phyloP scores from a whole-genome alignment of 176 grass and related monocot genomes.

The Hyparrhenia diplandra region DNA sequence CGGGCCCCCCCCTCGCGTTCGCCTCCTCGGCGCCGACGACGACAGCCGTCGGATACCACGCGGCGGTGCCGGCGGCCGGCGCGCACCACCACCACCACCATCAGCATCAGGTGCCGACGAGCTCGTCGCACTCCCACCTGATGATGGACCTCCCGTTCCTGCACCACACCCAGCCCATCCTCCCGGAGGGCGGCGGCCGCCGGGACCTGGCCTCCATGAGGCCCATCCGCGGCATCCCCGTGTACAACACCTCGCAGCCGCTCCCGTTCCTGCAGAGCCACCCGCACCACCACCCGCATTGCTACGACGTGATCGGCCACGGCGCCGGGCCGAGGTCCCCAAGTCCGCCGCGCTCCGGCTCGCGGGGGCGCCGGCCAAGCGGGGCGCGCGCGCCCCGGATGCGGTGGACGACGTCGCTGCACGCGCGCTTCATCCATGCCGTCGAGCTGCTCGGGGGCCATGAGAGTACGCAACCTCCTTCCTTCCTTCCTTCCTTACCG shows the following conservation, averaged over 20 bases:
- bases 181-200: too few species aligned
- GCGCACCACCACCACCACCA: conserved; percentile 12
- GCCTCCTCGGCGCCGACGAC: too few species aligned
- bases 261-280: too few species aligned
- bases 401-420: conserved; percentile 92
- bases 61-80: neutral
- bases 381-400: conserved; percentile 51
- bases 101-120: neutral
- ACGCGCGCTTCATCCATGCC: conserved; percentile 86
- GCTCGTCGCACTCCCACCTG: neutral
- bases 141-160: conserved; percentile 32
- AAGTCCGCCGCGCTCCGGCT: conserved; percentile 49
- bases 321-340: conserved; percentile 32
- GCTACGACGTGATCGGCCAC: conserved; percentile 22
- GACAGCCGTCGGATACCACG: too few species aligned
- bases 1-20: neutral
- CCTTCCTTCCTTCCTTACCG: too few species aligned
- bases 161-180: too few species aligned
- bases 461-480: too few species aligned
- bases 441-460: conserved; percentile 93
- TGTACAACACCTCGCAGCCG: too few species aligned
- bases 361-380: conserved; percentile 41
- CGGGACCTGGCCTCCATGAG: too few species aligned
- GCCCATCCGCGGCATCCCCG: too few species aligned
- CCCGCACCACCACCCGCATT: too few species aligned